Percentiles rank a stretch among this genome's conserved stretches.
Conservation (phyloP, 495 filamentous ascomycete genomes). For the Penicillium maclennaniae region DNA sequence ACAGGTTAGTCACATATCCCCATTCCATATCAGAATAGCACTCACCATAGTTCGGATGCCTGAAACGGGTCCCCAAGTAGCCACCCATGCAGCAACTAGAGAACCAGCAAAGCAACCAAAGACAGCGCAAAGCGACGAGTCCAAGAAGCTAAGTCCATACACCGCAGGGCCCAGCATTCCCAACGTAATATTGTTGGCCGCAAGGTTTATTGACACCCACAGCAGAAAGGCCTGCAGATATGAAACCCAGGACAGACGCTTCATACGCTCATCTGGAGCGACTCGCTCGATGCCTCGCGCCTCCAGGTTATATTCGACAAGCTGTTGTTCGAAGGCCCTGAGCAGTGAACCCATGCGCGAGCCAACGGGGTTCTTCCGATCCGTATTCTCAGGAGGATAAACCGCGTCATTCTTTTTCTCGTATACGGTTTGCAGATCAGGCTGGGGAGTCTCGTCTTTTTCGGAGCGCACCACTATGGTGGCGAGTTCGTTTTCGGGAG, state of each 20-base stretch:
- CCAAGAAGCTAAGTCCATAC: slow-evolving; percentile 64
- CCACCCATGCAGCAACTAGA: slow-evolving; percentile 60
- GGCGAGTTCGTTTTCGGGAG: slow-evolving; percentile 28
- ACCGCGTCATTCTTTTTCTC: slow-evolving; percentile 21
- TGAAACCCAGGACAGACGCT: slow-evolving; percentile 47
- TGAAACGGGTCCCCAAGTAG: slow-evolving; percentile 66
- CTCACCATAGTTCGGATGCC: slow-evolving; percentile 67
- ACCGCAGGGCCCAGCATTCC: slow-evolving; percentile 68
- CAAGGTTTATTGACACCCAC: slow-evolving; percentile 75
- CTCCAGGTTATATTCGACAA: slow-evolving; percentile 58
- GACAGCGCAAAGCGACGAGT: slow-evolving; percentile 61
- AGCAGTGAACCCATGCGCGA: slow-evolving; percentile 32
- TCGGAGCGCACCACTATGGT: slow-evolving; percentile 27
- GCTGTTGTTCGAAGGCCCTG: slow-evolving; percentile 37
- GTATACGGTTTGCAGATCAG: slow-evolving; percentile 7
- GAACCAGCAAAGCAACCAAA: slow-evolving; percentile 61
- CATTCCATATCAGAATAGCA: background rate
- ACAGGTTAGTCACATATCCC: slow-evolving; percentile 8
- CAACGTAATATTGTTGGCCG: slow-evolving; percentile 71
- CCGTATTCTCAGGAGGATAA: slow-evolving; percentile 8
- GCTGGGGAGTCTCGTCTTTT: slow-evolving; percentile 16
- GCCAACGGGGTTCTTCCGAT: slow-evolving; percentile 19
- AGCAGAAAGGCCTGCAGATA: slow-evolving; percentile 63
- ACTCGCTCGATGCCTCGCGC: slow-evolving; percentile 74
- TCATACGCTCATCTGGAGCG: slow-evolving; percentile 54